phyloP scores from a whole-genome alignment of 805 yeast species.

The Candida endomychidarum region DNA sequence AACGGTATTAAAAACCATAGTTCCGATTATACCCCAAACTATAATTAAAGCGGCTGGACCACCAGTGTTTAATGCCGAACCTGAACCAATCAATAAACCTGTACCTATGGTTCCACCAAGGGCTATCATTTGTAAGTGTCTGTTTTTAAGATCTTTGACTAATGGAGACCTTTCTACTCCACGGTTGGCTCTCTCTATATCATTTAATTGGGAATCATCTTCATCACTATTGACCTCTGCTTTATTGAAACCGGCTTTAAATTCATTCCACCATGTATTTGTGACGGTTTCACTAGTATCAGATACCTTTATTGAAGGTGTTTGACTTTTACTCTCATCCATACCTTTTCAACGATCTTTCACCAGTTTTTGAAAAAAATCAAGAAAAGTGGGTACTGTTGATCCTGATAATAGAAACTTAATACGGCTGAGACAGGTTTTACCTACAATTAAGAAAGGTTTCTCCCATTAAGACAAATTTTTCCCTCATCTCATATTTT shows the following conservation, averaged over 20 bases:
- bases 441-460: background rate
- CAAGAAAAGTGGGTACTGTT: background rate
- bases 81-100: constrained; percentile 50
- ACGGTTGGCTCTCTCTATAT: constrained; percentile 35
- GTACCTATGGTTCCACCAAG: constrained; percentile 74
- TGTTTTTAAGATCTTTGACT: constrained; percentile 43
- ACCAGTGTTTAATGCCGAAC: constrained; percentile 40
- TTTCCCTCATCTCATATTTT: constrained; percentile 3
- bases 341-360: background rate
- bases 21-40: constrained; percentile 57
- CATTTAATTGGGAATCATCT: constrained; percentile 19
- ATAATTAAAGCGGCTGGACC: constrained; percentile 49
- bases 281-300: background rate
- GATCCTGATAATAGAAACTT: background rate
- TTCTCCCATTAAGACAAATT: background rate
- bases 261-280: constrained; percentile 22
- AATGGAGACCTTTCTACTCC: constrained; percentile 38
- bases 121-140: constrained; percentile 65
- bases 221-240: constrained; percentile 13
- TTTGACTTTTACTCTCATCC: constrained; percentile 3
- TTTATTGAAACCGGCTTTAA: constrained; percentile 33
- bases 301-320: background rate
- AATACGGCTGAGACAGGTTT: too few species aligned
- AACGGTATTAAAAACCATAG: constrained; percentile 58
- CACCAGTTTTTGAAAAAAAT: background rate